Conservation (phyloP, 371 early-diverging fungal species). For the Funneliformis caledonium region DNA sequence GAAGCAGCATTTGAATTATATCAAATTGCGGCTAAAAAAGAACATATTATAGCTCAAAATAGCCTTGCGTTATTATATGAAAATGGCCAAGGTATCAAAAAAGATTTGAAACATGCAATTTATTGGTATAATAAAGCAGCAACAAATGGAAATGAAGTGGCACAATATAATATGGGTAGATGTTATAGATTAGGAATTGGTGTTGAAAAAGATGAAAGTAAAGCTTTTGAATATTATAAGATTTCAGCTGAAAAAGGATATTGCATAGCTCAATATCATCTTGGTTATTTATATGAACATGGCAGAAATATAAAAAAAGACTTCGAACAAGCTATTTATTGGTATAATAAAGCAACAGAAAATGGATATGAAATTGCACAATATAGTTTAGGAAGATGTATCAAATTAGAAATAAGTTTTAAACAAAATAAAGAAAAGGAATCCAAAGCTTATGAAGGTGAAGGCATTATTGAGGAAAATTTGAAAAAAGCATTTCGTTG, state of each 20-base stretch:
- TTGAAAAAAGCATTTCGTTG: slow-evolving; percentile 9
- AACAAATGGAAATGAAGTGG: slow-evolving; percentile 48
- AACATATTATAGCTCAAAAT: slow-evolving; percentile 57
- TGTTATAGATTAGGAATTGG: slow-evolving; percentile 82
- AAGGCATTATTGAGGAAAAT: slow-evolving; percentile 9
- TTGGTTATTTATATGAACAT: slow-evolving; percentile 47
- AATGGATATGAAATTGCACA: too few species aligned
- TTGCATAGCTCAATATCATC: slow-evolving; percentile 62
- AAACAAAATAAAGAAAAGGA: too few species aligned
- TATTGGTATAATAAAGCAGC: slow-evolving; percentile 42
- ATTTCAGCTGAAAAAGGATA: slow-evolving; percentile 54
- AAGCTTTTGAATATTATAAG: slow-evolving; percentile 53
- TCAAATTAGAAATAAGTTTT: too few species aligned
- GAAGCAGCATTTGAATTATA: slow-evolving; percentile 9
- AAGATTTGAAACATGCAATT: not conserved
- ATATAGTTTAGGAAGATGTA: too few species aligned
- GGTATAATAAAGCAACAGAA: too few species aligned
- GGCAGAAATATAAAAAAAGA: slow-evolving; percentile 31
- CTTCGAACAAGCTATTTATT: too few species aligned
- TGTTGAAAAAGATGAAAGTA: slow-evolving; percentile 51
- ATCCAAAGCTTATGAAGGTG: too few species aligned
- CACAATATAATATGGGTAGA: slow-evolving; percentile 79
- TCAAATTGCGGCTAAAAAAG: slow-evolving; percentile 82
- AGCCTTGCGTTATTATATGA: not conserved
- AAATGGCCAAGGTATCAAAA: not conserved